Evolutionary conservation across 2,329 filamentous ascomycete species (phyloP).

Genomic region (Alternaria consortialis): DNA sequence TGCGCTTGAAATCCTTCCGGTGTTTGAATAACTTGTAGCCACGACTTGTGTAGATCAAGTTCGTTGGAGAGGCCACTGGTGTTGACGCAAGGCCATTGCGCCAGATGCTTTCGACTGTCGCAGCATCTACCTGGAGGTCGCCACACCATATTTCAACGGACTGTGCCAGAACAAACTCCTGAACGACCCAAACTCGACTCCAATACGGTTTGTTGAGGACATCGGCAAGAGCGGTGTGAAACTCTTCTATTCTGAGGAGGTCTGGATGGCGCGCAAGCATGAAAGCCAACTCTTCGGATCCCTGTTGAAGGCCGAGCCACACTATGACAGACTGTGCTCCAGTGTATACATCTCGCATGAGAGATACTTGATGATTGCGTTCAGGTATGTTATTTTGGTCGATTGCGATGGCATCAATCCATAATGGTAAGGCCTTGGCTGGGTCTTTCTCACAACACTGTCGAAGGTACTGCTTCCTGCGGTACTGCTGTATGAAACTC

Average conservation of each 20-base stretch:
- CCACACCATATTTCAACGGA: slow-evolving; percentile 24
- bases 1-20: slow-evolving; percentile 20
- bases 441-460: slow-evolving; percentile 13
- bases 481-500: slow-evolving; percentile 25
- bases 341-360: slow-evolving; percentile 25
- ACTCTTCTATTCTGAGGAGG: slow-evolving; percentile 17
- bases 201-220: slow-evolving; percentile 24
- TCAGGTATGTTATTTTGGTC: slow-evolving; percentile 23
- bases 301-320: slow-evolving; percentile 19
- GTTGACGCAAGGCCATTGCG: slow-evolving; percentile 5
- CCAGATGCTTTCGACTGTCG: slow-evolving; percentile 22
- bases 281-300: slow-evolving; percentile 19
- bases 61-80: slow-evolving; percentile 1
- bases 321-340: slow-evolving; percentile 21
- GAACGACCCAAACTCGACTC: slow-evolving; percentile 23
- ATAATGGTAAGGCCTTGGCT: not conserved
- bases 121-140: slow-evolving; percentile 10
- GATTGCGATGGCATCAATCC: slow-evolving; percentile 28
- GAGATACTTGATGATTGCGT: slow-evolving; percentile 20
- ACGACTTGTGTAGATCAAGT: slow-evolving; percentile 5
- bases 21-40: slow-evolving; percentile 23
- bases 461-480: slow-evolving; percentile 9
- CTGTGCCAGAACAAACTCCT: slow-evolving; percentile 25
- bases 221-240: slow-evolving; percentile 6
- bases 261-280: slow-evolving; percentile 16